Percentiles rank a stretch among this genome's conserved stretches.
Evolutionary conservation across 352 stramenopile genomes (phyloP).

Genomic region (Phytopythium mirpurense): DNA sequence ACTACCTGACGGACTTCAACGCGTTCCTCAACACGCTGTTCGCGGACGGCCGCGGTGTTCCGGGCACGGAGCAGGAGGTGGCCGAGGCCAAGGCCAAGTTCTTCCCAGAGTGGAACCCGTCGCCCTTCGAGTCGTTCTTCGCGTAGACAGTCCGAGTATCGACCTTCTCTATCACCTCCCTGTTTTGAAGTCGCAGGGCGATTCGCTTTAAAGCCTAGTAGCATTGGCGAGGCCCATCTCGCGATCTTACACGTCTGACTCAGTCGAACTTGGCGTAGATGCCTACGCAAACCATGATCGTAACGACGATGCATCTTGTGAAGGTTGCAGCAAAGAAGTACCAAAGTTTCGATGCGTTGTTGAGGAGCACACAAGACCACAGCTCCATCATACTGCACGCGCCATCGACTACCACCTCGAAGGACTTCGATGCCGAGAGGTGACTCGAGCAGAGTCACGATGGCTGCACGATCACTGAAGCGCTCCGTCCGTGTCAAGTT

Average conservation of each 20-base stretch:
- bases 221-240: too few species aligned
- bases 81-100: constrained; percentile 18
- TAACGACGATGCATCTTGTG: constrained; percentile 6
- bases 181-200: too few species aligned
- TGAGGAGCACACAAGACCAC: constrained; percentile 18
- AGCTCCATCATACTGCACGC: constrained; percentile 19
- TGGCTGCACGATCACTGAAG: not conserved
- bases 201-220: too few species aligned
- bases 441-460: not conserved
- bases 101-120: constrained; percentile 21
- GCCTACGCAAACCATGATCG: constrained; percentile 1
- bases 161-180: too few species aligned
- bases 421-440: not conserved
- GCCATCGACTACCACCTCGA: constrained; percentile 23
- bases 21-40: constrained; percentile 16
- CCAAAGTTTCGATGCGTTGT: constrained; percentile 3
- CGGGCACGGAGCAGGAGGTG: constrained; percentile 15
- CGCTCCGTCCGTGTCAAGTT: not conserved
- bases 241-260: too few species aligned
- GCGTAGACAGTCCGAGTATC: not conserved
- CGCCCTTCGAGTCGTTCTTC: constrained; percentile 11
- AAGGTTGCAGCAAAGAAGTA: constrained; percentile 13
- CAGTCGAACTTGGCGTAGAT: not conserved
- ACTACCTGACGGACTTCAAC: constrained; percentile 12
- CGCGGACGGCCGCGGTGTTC: constrained; percentile 14